These are phyloP conservation scores for Musa troglodytarum DNA, from an alignment of 176 grass and related monocot species.

Conservation along the genomic window DNA sequence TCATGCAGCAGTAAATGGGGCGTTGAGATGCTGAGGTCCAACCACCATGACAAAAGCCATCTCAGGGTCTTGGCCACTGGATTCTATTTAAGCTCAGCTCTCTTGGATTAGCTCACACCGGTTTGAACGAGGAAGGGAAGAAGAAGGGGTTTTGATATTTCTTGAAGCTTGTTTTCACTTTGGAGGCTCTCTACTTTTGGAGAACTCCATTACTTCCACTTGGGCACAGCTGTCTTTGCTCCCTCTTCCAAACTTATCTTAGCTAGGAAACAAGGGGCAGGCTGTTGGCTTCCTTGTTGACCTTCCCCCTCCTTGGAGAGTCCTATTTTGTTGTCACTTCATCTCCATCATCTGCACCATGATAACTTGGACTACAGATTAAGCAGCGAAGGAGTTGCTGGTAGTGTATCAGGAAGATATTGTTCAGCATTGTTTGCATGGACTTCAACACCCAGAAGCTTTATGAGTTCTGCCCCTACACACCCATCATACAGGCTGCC, in stretches of 20 bases:
- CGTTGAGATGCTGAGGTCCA: too few relatives aligned
- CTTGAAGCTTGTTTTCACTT: neutral
- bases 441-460: neutral
- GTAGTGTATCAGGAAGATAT: neutral
- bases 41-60: too few relatives aligned
- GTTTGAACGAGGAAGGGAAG: too few relatives aligned
- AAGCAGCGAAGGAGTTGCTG: too few relatives aligned
- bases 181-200: neutral
- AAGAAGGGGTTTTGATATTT: too few relatives aligned
- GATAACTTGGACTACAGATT: too few relatives aligned
- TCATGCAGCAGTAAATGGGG: neutral
- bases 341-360: too few relatives aligned
- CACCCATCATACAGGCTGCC: too few relatives aligned
- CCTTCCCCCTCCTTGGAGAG: neutral
- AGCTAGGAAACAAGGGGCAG: neutral
- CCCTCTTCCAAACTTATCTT: neutral
- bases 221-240: constrained; percentile 12
- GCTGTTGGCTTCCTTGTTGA: neutral
- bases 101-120: too few relatives aligned
- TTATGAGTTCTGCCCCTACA: neutral
- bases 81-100: too few relatives aligned
- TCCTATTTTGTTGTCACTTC: neutral
- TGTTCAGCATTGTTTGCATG: neutral
- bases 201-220: constrained; percentile 7
- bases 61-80: too few relatives aligned